Percentiles rank a stretch among this genome's conserved stretches.
Conservation (phyloP, 2,329 filamentous ascomycete genomes). For the Colletotrichum endophyticum region DNA sequence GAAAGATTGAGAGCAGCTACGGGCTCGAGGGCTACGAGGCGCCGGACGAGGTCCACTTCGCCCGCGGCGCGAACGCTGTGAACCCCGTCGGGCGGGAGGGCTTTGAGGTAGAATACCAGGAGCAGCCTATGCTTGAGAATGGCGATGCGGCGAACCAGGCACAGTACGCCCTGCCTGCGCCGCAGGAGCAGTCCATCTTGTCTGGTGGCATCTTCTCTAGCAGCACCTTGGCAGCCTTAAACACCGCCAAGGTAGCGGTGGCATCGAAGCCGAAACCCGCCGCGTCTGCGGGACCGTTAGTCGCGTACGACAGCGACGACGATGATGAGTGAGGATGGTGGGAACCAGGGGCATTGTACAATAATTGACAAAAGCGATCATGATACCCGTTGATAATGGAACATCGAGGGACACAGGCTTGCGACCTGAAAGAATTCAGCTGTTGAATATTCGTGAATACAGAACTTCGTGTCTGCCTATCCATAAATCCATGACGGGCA, state of each 20-base stretch:
- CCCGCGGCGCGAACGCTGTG: slow-evolving; percentile 73
- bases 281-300: slow-evolving; percentile 71
- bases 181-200: slow-evolving; percentile 40
- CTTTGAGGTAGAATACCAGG: slow-evolving; percentile 67
- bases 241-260: slow-evolving; percentile 59
- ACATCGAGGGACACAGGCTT: slow-evolving; percentile 10
- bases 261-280: slow-evolving; percentile 59
- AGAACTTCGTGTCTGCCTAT: slow-evolving; percentile 81
- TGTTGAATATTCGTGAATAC: slow-evolving; percentile 89
- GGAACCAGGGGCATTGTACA: slow-evolving; percentile 64
- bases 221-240: slow-evolving; percentile 81
- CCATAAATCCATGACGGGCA: slow-evolving; percentile 83
- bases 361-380: slow-evolving; percentile 53
- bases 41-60: slow-evolving; percentile 92
- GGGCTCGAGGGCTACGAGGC: slow-evolving; percentile 92
- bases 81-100: slow-evolving; percentile 64
- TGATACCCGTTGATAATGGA: slow-evolving; percentile 21
- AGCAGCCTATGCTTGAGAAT: slow-evolving; percentile 62
- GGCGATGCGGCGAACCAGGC: slow-evolving; percentile 45
- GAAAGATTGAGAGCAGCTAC: slow-evolving; percentile 88
- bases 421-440: slow-evolving; percentile 45
- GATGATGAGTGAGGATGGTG: slow-evolving; percentile 47
- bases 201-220: slow-evolving; percentile 78
- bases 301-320: slow-evolving; percentile 90
- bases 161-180: slow-evolving; percentile 1